A percentile compares a stretch with the other conserved stretches of the same genome.
phyloP scores from a whole-genome alignment of 139 green algal species.

The Coccomyxa sp. region DNA sequence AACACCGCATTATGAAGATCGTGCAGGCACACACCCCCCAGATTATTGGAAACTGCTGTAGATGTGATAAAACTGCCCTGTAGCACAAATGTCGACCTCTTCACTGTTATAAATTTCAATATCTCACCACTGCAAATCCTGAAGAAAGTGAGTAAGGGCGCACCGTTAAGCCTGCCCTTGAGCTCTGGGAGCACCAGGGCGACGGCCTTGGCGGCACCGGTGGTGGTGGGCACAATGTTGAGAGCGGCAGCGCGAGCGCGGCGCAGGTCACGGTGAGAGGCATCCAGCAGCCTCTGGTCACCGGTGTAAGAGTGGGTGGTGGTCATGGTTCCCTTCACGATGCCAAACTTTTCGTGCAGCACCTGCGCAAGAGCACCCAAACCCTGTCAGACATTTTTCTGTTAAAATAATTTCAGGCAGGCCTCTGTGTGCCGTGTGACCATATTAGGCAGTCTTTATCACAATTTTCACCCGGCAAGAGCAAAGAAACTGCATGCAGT shows the following conservation, averaged over 20 bases:
- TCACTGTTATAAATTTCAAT: too few relatives aligned
- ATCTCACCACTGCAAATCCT: too few relatives aligned
- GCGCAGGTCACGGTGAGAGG: constrained; percentile 95
- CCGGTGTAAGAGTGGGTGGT: constrained; percentile 99
- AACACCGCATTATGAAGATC: too few relatives aligned
- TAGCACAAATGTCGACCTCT: too few relatives aligned
- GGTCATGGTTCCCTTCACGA: constrained; percentile 99
- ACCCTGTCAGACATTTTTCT: neutral
- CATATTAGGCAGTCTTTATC: neutral
- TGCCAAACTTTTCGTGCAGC: constrained; percentile 97
- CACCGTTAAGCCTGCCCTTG: constrained; percentile 92
- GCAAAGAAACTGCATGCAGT: neutral
- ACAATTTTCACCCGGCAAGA: neutral
- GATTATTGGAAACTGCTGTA: too few relatives aligned
- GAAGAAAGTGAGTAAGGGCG: constrained; percentile 2
- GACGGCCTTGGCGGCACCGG: constrained; percentile 97
- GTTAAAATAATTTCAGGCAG: neutral
- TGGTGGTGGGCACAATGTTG: constrained; percentile 99
- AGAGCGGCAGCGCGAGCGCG: constrained; percentile 93
- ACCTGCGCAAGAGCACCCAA: constrained; percentile 53
- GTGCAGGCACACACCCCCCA: too few relatives aligned
- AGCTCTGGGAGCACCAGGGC: constrained; percentile 89
- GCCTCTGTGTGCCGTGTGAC: neutral
- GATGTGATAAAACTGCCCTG: too few relatives aligned
- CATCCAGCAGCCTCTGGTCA: constrained; percentile 98